Evolutionary conservation across 148 eudicot genomes (phyloP).

Genomic region (Rhododendron griersonianum): DNA sequence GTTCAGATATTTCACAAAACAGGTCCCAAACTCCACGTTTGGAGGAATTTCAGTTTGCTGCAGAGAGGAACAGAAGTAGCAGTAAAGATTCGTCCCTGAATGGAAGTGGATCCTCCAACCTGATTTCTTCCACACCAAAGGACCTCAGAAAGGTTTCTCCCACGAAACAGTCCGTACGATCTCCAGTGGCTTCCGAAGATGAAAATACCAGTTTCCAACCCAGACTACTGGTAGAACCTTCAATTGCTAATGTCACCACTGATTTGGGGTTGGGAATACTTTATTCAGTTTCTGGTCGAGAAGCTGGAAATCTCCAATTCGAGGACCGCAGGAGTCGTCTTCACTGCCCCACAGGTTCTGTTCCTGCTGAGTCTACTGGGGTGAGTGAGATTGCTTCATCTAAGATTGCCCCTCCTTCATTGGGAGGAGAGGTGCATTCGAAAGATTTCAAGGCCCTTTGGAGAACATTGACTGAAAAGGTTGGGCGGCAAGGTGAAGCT

Average conservation of each 20-base stretch:
- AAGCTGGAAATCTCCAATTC: constrained; percentile 18
- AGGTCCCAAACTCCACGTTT: constrained; percentile 26
- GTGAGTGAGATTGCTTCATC: constrained; percentile 19
- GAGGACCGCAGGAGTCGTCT: constrained; percentile 19
- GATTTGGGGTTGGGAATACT: constrained; percentile 68
- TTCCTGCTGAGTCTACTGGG: constrained; percentile 22
- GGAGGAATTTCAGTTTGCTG: constrained; percentile 22
- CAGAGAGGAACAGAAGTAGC: constrained; percentile 24
- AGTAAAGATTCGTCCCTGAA: constrained; percentile 27
- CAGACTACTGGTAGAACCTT: constrained; percentile 17
- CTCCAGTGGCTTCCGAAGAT: constrained; percentile 14
- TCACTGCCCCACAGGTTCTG: constrained; percentile 17
- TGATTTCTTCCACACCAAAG: constrained; percentile 29
- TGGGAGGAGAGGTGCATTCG: constrained; percentile 24
- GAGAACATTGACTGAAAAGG: constrained; percentile 36
- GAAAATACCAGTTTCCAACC: constrained; percentile 19
- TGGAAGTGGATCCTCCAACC: constrained; percentile 32
- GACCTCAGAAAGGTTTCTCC: constrained; percentile 17
- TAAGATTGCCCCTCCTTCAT: constrained; percentile 17
- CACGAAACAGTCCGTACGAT: constrained; percentile 3
- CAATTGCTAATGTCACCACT: constrained; percentile 53
- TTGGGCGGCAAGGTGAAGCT: constrained; percentile 55
- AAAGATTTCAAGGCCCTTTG: constrained; percentile 51
- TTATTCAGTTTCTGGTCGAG: constrained; percentile 23
- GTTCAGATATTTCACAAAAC: constrained; percentile 24